Evolutionary conservation across 2,329 filamentous ascomycete genomes (phyloP).

Genomic region (Colletotrichum acutatum): DNA sequence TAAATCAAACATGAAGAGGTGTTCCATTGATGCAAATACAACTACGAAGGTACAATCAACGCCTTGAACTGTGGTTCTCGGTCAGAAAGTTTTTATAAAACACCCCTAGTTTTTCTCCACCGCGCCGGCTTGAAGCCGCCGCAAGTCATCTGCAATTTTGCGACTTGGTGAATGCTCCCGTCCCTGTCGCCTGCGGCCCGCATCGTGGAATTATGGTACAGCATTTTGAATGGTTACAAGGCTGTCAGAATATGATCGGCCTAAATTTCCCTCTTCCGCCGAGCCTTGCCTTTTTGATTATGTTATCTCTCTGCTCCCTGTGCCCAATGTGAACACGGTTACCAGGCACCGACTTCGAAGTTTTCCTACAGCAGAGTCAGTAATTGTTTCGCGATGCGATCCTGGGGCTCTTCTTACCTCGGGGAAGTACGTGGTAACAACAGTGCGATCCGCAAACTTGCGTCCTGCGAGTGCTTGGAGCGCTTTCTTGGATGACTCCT

Average conservation of each 20-base stretch:
- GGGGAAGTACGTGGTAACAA: slow-evolving; percentile 95
- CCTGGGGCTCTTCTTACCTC: slow-evolving; percentile 68
- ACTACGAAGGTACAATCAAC: neutral
- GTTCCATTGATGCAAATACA: neutral
- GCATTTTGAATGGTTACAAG: slow-evolving; percentile 29
- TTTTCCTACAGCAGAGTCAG: slow-evolving; percentile 75
- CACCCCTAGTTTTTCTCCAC: neutral
- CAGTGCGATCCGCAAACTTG: slow-evolving; percentile 96
- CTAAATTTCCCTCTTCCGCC: slow-evolving; percentile 15
- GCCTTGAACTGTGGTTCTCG: neutral
- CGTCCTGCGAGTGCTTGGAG: slow-evolving; percentile 90
- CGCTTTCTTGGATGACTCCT: slow-evolving; percentile 84
- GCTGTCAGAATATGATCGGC: slow-evolving; percentile 16
- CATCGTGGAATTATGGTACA: slow-evolving; percentile 31
- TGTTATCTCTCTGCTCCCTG: neutral
- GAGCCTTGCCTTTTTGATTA: slow-evolving; percentile 4
- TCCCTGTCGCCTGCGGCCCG: slow-evolving; percentile 3
- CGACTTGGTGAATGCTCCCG: slow-evolving; percentile 12
- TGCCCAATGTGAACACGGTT: slow-evolving; percentile 43
- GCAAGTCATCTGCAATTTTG: neutral
- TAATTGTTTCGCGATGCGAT: slow-evolving; percentile 42
- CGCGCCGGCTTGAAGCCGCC: neutral
- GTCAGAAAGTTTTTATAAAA: neutral
- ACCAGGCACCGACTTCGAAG: slow-evolving; percentile 93
- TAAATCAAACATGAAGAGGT: neutral